phyloP scores from a whole-genome alignment of 2,329 filamentous ascomycete genomes.

The Cytospora piceicola region DNA sequence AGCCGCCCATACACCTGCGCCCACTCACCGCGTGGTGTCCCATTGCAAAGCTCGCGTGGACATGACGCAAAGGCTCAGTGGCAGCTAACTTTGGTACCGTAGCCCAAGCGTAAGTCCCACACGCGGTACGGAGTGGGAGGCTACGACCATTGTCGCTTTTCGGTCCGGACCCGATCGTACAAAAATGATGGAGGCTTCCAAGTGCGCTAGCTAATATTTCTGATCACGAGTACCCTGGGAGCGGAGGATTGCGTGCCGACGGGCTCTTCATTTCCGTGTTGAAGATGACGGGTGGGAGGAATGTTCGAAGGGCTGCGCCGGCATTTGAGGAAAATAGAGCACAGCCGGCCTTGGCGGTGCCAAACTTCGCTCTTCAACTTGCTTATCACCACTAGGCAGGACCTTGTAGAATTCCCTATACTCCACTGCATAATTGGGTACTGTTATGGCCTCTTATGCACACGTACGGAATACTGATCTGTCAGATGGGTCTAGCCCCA shows the following conservation, averaged over 20 bases:
- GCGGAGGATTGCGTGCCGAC: conserved; percentile 4
- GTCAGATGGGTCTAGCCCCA: background rate
- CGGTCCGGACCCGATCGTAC: background rate
- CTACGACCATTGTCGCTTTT: background rate
- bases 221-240: background rate
- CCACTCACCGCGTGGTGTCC: background rate
- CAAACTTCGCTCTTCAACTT: background rate
- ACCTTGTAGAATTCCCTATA: background rate
- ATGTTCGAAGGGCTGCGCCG: background rate
- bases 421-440: background rate
- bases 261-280: conserved; percentile 13
- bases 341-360: background rate
- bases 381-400: background rate
- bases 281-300: background rate
- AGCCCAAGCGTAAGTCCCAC: background rate
- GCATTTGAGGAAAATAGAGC: background rate
- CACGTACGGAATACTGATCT: background rate
- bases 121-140: background rate
- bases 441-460: background rate
- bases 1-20: background rate
- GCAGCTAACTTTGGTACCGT: background rate
- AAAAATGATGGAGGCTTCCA: background rate
- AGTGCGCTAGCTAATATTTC: background rate
- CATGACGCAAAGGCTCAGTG: background rate
- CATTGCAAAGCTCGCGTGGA: conserved; percentile 9